Base-by-base conservation (phyloP, 441 rosid species). In the Euphorbia celastroides region DNA sequence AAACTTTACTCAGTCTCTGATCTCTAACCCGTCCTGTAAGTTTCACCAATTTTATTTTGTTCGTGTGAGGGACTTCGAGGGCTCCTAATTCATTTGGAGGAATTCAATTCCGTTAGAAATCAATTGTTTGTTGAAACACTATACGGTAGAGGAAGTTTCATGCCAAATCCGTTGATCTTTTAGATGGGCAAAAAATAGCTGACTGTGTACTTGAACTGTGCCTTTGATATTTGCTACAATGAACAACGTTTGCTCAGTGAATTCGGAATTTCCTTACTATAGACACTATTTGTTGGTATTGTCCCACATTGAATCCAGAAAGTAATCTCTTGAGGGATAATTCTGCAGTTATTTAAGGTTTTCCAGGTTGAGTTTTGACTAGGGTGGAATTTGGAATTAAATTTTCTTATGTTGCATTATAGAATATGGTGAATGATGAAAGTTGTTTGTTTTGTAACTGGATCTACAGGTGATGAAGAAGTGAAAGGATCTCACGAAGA, bases 401-500 rank as follows among this genome's bases (percentile, higher is more conserved):
- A 13, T 57, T 0, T 31, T 20, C 36, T 11, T 32, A 50, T 50
- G 55, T 25, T 51, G 23, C 50, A 0, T 31, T 20, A 26, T 11
- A 25, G 26, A 28, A 50, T 28, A 22, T 26, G 38, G 23, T 32
- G 27, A 51, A 57, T 64, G 23, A 7, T 46, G 57, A 67, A 38
- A 51, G 60, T 30, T 13, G 62, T 55, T 34, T 13, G 25, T 26
- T 62, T 28, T 62, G 19, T n/a, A 57, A 28, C 62, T 66, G 71
- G 46, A 73, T 26, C 26, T 55, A 58, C 79, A 89, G 91, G 78
- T 70, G 81, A 63, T 51, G 55, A 23, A 13, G 62, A 66, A 52
- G 66, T 59, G n/a, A 46, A 60, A 34, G 62, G 71, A 61, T 71
- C 79, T 74, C 27, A 7, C 13, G 68, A 64, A 72, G 67, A 52